These are phyloP conservation scores for Cicer cuneatum DNA, from an alignment of 306 rosid species.

Conservation along the genomic window DNA sequence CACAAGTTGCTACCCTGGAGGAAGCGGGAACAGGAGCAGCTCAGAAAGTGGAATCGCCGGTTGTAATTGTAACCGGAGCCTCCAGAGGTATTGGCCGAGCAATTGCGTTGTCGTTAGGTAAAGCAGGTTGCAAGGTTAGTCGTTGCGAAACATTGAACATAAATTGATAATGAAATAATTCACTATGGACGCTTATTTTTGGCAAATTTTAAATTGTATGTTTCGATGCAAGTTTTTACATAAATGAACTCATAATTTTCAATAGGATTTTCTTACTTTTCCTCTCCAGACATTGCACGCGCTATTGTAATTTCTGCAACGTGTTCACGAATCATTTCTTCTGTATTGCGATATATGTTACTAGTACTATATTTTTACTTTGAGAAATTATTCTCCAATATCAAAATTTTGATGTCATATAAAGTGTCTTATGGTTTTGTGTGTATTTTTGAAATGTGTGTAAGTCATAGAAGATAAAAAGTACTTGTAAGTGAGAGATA, in stretches of 20 bases:
- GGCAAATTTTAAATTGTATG: conserved; percentile 1
- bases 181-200: background rate
- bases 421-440: no score
- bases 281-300: background rate
- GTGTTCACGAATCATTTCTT: background rate
- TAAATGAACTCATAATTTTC: background rate
- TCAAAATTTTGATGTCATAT: no score
- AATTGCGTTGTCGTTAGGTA: conserved; percentile 79
- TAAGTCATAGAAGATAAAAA: no score
- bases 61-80: conserved; percentile 90
- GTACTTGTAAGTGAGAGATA: no score
- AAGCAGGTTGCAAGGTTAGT: conserved; percentile 95
- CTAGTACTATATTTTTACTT: background rate
- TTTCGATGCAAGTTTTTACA: background rate
- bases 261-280: background rate
- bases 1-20: conserved; percentile 76
- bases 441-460: no score
- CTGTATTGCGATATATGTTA: background rate
- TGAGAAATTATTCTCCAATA: no score
- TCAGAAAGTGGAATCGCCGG: conserved; percentile 77
- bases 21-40: conserved; percentile 59
- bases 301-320: background rate
- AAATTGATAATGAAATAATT: conserved; percentile 4
- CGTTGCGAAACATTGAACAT: background rate
- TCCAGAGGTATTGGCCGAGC: conserved; percentile 95